A percentile compares a stretch with the other conserved stretches of the same genome.
These are phyloP conservation scores for Spathaspora boniae DNA, from an alignment of 805 yeast species.

Conservation along the genomic window DNA sequence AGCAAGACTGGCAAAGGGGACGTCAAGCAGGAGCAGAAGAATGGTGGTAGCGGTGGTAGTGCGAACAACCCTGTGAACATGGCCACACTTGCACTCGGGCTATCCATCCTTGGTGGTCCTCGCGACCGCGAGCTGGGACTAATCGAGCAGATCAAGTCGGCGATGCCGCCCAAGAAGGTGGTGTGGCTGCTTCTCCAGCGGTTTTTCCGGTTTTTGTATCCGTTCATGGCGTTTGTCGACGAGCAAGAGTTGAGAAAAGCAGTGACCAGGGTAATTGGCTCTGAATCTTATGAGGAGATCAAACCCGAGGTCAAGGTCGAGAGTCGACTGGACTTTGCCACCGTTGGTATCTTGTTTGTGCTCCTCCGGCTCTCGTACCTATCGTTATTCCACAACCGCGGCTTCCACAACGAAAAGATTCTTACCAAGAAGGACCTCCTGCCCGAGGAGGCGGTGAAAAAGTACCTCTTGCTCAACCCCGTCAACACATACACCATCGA, in stretches of 20 bases:
- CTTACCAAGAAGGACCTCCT: conserved; percentile 19
- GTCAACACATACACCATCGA: conserved; percentile 43
- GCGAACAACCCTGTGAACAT: conserved; percentile 4
- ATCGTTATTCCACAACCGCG: conserved; percentile 33
- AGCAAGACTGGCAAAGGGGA: conserved; percentile 20
- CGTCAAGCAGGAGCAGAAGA: conserved; percentile 11
- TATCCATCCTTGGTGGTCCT: conserved; percentile 11
- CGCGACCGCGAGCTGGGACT: conserved; percentile 27
- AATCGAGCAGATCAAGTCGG: conserved; percentile 26
- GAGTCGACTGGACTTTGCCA: conserved; percentile 38
- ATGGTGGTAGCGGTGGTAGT: neutral
- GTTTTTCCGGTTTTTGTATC: conserved; percentile 55
- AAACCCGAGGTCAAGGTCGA: conserved; percentile 25
- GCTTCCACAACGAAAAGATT: conserved; percentile 24
- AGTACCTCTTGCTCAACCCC: conserved; percentile 44
- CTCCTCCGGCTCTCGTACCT: conserved; percentile 41
- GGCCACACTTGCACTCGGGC: conserved; percentile 15
- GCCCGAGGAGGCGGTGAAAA: conserved; percentile 21
- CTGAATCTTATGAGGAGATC: conserved; percentile 21
- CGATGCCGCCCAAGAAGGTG: conserved; percentile 49
- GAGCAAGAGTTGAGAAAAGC: conserved; percentile 46
- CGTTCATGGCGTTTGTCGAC: conserved; percentile 61
- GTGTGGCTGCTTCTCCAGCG: conserved; percentile 53
- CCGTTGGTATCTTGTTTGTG: conserved; percentile 37
- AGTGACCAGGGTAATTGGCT: conserved; percentile 41